These are phyloP conservation scores for Sphagnum contortum DNA, from an alignment of 225 moss, liverwort and hornwort species.

Conservation along the genomic window DNA sequence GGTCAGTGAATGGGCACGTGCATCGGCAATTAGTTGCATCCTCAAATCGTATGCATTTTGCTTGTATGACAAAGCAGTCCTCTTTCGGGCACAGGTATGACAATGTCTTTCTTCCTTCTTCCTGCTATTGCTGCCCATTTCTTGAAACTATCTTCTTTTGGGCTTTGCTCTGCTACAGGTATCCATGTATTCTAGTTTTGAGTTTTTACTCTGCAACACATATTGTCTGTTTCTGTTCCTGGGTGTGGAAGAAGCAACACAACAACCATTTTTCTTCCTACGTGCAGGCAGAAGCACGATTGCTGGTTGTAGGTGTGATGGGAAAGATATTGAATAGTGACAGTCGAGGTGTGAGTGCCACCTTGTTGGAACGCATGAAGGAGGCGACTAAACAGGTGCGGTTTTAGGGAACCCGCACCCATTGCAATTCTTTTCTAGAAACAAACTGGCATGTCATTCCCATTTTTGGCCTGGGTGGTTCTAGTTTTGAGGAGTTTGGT, in stretches of 20 bases:
- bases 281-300: conserved; percentile 72
- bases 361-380: conserved; percentile 49
- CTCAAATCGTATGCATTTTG: conserved; percentile 62
- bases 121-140: no score
- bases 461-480: neutral
- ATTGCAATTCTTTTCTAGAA: neutral
- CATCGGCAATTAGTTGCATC: conserved; percentile 45
- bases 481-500: neutral
- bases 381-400: conserved; percentile 48
- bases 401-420: neutral
- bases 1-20: conserved; percentile 57
- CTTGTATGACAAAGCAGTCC: conserved; percentile 57
- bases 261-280: neutral
- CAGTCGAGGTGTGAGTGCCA: conserved; percentile 59
- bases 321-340: conserved; percentile 75
- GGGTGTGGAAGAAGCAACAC: no score
- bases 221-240: no score
- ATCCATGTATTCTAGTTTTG: no score
- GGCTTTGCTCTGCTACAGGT: no score
- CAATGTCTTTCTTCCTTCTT: no score
- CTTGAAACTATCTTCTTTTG: no score
- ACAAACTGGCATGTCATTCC: neutral
- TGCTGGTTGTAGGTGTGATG: conserved; percentile 83
- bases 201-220: no score
- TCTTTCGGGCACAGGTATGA: conserved; percentile 63